phyloP scores from a whole-genome alignment of 345 rosid species.

The Corchorus capsularis region DNA sequence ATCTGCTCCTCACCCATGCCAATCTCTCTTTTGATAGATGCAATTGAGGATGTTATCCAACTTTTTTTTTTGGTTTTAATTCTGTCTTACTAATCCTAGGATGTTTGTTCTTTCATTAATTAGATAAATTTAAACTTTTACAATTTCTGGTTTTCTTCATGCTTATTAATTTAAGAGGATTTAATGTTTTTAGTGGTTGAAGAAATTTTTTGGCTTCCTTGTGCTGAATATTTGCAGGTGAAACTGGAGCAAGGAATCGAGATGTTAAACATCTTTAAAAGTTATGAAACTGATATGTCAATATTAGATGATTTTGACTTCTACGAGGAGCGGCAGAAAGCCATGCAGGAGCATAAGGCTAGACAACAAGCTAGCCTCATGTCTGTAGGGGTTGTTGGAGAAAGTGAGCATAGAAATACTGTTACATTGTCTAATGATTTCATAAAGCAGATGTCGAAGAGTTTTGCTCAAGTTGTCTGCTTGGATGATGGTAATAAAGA shows the following conservation, averaged over 20 bases:
- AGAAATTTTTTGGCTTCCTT: background rate
- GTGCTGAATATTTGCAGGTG: conserved; percentile 53
- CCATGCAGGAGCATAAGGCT: conserved; percentile 76
- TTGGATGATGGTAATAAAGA: conserved; percentile 68
- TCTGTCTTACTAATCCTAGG: background rate
- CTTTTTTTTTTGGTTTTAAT: background rate
- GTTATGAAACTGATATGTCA: conserved; percentile 64
- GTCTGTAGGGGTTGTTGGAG: conserved; percentile 49
- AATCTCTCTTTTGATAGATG: background rate
- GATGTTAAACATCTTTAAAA: conserved; percentile 75
- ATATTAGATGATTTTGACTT: conserved; percentile 87
- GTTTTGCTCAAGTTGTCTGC: conserved; percentile 73
- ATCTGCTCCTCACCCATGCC: background rate
- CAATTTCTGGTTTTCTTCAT: background rate
- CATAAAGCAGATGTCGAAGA: conserved; percentile 81
- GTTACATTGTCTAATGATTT: conserved; percentile 47
- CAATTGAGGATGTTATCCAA: background rate
- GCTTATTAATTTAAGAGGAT: background rate
- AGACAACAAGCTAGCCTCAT: conserved; percentile 62
- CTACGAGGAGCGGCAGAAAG: conserved; percentile 83
- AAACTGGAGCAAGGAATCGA: conserved; percentile 81
- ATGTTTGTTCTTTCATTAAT: background rate
- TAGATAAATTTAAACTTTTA: background rate
- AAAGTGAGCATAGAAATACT: conserved; percentile 52
- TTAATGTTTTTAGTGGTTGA: background rate